A percentile compares a stretch with the other conserved stretches of the same genome.
Evolutionary conservation across 1,284 basidiomycete species (phyloP).

Genomic region (Meira miltonrushii): DNA sequence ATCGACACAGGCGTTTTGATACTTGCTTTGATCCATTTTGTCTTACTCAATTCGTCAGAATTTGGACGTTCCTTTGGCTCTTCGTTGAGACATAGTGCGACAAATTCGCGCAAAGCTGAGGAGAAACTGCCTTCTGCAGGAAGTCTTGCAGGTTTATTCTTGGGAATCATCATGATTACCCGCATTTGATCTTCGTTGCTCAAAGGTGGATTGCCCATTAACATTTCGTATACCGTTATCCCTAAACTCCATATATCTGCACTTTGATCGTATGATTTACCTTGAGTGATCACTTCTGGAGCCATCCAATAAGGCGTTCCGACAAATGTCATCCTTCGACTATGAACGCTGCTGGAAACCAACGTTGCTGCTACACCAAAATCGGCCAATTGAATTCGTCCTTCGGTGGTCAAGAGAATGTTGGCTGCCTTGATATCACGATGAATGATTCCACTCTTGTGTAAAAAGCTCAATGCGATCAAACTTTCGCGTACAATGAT

Average conservation of each 20-base stretch:
- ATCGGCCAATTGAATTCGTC: constrained; percentile 88
- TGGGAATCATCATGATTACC: constrained; percentile 85
- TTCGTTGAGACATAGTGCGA: constrained; percentile 77
- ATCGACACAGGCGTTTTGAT: constrained; percentile 64
- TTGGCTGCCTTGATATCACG: constrained; percentile 96
- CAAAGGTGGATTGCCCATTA: constrained; percentile 91
- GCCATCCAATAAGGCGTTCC: constrained; percentile 99
- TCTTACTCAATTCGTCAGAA: constrained; percentile 81
- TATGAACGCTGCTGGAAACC: constrained; percentile 65
- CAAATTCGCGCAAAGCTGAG: constrained; percentile 82
- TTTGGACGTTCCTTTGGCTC: constrained; percentile 72
- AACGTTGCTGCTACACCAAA: constrained; percentile 94
- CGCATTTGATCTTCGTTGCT: constrained; percentile 81
- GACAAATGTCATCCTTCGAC: constrained; percentile 88
- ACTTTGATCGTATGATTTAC: constrained; percentile 75
- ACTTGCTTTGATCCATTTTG: constrained; percentile 84
- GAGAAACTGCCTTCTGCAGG: constrained; percentile 69
- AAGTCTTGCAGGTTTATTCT: constrained; percentile 75
- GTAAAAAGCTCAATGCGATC: constrained; percentile 76
- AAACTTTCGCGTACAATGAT: constrained; percentile 86
- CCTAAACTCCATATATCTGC: constrained; percentile 97
- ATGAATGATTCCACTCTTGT: constrained; percentile 90
- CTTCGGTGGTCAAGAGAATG: constrained; percentile 76
- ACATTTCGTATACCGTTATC: constrained; percentile 93
- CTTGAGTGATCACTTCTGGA: constrained; percentile 71